Conservation (phyloP, 345 rosid species). For the Murraya koenigii region DNA sequence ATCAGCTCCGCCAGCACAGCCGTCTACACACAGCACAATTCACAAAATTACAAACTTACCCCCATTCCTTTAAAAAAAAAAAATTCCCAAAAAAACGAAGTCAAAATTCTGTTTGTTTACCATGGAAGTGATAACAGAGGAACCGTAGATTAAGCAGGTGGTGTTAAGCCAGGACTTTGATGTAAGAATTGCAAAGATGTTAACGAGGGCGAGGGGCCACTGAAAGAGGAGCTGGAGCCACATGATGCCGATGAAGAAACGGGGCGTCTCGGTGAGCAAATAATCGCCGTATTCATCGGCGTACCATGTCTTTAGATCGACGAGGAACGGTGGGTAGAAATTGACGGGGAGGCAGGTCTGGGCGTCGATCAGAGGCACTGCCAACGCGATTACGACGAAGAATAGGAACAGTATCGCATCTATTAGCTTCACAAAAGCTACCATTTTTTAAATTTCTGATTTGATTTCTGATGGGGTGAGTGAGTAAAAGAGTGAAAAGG, state of each 20-base stretch:
- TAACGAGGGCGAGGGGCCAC: constrained; percentile 74
- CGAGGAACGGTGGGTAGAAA: constrained; percentile 51
- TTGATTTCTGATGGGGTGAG: neutral
- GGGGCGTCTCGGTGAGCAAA: constrained; percentile 62
- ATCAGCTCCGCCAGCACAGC: constrained; percentile 60
- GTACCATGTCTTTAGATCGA: constrained; percentile 46
- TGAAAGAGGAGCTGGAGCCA: constrained; percentile 69
- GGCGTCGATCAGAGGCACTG: constrained; percentile 56
- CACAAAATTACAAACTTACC: neutral
- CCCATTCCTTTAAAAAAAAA: neutral
- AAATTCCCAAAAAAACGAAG: neutral
- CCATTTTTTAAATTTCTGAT: constrained; percentile 35
- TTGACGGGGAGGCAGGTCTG: constrained; percentile 50
- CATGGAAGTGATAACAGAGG: constrained; percentile 60
- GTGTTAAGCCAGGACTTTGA: constrained; percentile 66
- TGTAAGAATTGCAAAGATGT: constrained; percentile 49
- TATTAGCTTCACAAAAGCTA: constrained; percentile 49
- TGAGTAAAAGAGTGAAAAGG: neutral
- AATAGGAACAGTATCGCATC: constrained; percentile 52
- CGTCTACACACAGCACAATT: constrained; percentile 29
- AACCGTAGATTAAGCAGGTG: constrained; percentile 75
- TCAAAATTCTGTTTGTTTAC: constrained; percentile 26
- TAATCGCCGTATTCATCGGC: constrained; percentile 54
- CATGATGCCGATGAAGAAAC: constrained; percentile 63
- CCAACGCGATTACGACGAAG: constrained; percentile 52